Percentiles rank a stretch among this genome's conserved stretches.
These are phyloP conservation scores for Suhomyces choctaworum DNA, from an alignment of 1,139 yeast species.

Conservation along the genomic window DNA sequence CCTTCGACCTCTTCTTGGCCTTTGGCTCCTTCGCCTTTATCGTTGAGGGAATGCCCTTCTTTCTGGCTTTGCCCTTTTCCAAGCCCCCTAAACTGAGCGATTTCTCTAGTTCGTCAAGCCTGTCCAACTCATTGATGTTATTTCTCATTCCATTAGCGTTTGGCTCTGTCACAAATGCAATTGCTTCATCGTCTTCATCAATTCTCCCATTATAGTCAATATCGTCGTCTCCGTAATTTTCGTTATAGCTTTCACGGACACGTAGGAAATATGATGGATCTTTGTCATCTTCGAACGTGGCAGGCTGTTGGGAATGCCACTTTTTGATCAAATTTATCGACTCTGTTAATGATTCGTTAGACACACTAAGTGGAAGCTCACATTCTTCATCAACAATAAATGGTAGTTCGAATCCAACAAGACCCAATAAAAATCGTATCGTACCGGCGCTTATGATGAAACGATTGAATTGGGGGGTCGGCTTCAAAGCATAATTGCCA, in stretches of 20 bases:
- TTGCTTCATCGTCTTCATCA: conserved; percentile 26
- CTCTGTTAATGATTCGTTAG: conserved; percentile 23
- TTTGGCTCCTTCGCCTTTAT: conserved; percentile 12
- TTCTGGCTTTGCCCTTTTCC: conserved; percentile 26
- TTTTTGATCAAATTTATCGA: conserved; percentile 29
- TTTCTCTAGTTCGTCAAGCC: conserved; percentile 35
- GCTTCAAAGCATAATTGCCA: conserved; percentile 15
- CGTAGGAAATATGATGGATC: conserved; percentile 40
- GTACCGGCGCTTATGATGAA: conserved; percentile 38
- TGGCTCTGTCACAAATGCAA: conserved; percentile 39
- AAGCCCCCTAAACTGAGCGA: conserved; percentile 13
- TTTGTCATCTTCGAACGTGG: conserved; percentile 42
- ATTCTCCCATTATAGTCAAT: conserved; percentile 19
- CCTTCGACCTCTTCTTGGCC: conserved; percentile 4
- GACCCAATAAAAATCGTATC: conserved; percentile 32
- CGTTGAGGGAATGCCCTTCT: conserved; percentile 13
- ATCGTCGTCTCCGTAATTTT: conserved; percentile 20
- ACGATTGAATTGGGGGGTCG: conserved; percentile 24
- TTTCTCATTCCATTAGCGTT: conserved; percentile 18
- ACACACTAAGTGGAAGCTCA: conserved; percentile 23
- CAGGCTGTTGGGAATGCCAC: conserved; percentile 36
- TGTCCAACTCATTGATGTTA: conserved; percentile 30
- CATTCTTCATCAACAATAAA: conserved; percentile 36
- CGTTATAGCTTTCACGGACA: conserved; percentile 23
- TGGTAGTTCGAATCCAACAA: conserved; percentile 44